Percentiles rank a stretch among this genome's conserved stretches.
Conservation (phyloP, 164 flowering plant genomes). For the Annona cherimola region DNA sequence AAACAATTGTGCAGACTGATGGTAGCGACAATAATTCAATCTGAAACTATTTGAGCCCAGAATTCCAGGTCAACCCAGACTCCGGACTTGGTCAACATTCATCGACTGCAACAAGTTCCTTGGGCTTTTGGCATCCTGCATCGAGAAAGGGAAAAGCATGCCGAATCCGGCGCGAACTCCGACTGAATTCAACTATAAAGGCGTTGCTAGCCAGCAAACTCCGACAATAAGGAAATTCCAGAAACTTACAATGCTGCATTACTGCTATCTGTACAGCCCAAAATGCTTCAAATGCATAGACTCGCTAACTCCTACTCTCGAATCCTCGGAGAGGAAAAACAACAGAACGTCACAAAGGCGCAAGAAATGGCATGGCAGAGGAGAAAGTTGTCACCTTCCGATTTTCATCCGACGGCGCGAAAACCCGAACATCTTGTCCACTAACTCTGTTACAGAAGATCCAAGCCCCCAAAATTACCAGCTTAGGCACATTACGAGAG, state of each 20-base stretch:
- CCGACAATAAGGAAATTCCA: no score
- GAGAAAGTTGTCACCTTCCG: slow-evolving; percentile 42
- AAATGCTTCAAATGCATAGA: not conserved
- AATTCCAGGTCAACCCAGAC: no score
- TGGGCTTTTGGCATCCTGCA: no score
- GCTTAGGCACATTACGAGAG: not conserved
- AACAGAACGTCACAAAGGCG: not conserved
- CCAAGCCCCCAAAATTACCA: not conserved
- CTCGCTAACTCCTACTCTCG: not conserved
- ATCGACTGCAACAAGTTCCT: no score
- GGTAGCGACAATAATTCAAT: no score
- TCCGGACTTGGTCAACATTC: no score
- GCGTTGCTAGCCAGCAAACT: no score
- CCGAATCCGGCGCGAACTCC: no score
- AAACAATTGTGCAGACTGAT: no score
- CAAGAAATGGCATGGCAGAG: not conserved
- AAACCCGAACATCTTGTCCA: slow-evolving; percentile 55
- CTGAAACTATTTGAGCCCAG: no score
- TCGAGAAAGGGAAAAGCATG: no score
- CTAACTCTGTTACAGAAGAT: not conserved
- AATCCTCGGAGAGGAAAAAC: not conserved
- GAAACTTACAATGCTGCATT: not conserved
- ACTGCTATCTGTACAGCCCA: not conserved
- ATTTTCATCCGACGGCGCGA: slow-evolving; percentile 61
- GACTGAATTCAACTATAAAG: no score